Evolutionary conservation across 2,329 filamentous ascomycete genomes (phyloP).

Genomic region (Diplodia corticola): DNA sequence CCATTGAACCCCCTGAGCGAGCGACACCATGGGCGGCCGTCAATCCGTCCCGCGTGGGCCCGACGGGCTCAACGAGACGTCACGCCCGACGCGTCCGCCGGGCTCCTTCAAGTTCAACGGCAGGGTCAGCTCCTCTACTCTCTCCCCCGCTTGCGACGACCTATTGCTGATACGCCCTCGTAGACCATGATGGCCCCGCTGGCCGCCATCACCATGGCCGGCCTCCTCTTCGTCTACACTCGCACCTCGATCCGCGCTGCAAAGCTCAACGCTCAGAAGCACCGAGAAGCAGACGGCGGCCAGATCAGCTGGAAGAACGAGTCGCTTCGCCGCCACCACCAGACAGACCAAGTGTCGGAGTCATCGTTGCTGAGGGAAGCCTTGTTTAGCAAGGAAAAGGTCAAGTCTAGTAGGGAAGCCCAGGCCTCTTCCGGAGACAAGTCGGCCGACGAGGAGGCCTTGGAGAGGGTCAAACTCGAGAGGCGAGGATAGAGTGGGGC

Average conservation of each 20-base stretch:
- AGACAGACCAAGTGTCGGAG: constrained; percentile 16
- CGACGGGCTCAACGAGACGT: constrained; percentile 46
- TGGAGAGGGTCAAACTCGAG: constrained; percentile 2
- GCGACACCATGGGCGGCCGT: constrained; percentile 46
- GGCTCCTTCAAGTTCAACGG: constrained; percentile 17
- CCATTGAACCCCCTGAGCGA: neutral
- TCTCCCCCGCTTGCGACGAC: neutral
- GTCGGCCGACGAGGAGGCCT: constrained; percentile 3
- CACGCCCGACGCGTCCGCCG: constrained; percentile 25
- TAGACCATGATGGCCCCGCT: constrained; percentile 60
- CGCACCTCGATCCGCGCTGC: constrained; percentile 66
- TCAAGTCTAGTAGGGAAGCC: neutral
- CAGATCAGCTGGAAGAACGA: constrained; percentile 58
- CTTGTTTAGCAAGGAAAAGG: constrained; percentile 8
- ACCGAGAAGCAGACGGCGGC: constrained; percentile 59
- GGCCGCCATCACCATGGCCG: constrained; percentile 64
- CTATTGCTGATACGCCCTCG: neutral
- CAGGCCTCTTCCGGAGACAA: neutral
- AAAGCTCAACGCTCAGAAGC: constrained; percentile 63
- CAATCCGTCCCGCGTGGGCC: constrained; percentile 47
- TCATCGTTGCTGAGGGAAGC: constrained; percentile 16
- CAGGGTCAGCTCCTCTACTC: neutral
- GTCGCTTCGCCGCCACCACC: constrained; percentile 54
- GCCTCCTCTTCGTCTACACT: constrained; percentile 62
- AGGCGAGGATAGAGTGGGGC: neutral